These are phyloP conservation scores for Alternaria burnsii DNA, from an alignment of 2,329 filamentous ascomycete genomes.

Conservation along the genomic window DNA sequence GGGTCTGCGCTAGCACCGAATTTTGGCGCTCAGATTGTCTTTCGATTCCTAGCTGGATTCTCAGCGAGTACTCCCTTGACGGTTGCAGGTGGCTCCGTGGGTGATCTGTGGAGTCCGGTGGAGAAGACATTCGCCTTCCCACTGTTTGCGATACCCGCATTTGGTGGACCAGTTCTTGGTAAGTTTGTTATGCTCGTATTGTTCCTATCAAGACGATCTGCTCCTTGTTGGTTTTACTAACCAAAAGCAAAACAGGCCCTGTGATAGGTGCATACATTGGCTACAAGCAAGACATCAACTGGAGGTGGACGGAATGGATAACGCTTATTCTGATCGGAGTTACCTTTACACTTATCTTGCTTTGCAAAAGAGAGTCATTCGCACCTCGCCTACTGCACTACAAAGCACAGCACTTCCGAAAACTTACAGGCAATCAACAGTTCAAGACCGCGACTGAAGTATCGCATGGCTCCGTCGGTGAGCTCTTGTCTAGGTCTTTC, in stretches of 20 bases:
- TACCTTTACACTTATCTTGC: conserved; percentile 14
- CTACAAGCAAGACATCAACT: conserved; percentile 25
- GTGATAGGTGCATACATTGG: conserved; percentile 48
- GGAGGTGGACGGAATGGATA: conserved; percentile 41
- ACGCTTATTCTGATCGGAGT: conserved; percentile 33
- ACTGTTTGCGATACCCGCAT: conserved; percentile 30
- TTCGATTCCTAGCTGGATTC: conserved; percentile 60
- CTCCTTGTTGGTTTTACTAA: not conserved
- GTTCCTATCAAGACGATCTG: not conserved
- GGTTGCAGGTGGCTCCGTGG: conserved; percentile 28
- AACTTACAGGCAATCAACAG: conserved; percentile 51
- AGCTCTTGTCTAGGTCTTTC: conserved; percentile 39
- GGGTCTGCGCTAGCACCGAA: conserved; percentile 51
- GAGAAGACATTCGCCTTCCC: conserved; percentile 39
- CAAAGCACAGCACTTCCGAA: conserved; percentile 46
- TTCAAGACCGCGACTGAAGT: conserved; percentile 58
- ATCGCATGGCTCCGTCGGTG: conserved; percentile 51
- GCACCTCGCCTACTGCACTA: conserved; percentile 36
- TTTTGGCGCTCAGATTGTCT: conserved; percentile 58
- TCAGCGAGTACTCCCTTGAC: conserved; percentile 52
- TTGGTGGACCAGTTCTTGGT: conserved; percentile 25
- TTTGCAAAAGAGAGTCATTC: conserved; percentile 36
- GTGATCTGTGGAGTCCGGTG: conserved; percentile 32
- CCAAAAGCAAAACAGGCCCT: conserved; percentile 50
- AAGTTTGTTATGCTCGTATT: not conserved